Base-by-base conservation (phyloP, 768 basidiomycete species). In the Candolleomyces aberdarensis region DNA sequence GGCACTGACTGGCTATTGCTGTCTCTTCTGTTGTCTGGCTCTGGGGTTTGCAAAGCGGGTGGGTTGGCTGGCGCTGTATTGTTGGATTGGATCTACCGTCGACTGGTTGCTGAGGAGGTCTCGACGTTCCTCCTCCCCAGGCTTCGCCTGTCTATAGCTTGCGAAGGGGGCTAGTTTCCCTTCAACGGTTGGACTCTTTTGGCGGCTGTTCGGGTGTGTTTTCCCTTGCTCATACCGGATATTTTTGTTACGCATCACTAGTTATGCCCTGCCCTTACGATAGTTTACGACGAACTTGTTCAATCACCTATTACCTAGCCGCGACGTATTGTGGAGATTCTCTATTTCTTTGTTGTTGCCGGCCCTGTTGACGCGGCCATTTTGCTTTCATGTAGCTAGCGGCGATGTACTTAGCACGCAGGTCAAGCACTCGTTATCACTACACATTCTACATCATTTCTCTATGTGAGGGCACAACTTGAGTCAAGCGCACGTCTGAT, bases 311-410 rank as follows among this genome's bases (percentile, higher is more conserved):
- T 22, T 59, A 59, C 58, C 48, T 41, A 36, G 51, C 54, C 55
- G 60, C 60, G 60, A 61, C 60, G 22, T 59, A n/a, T 43, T 11
- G 55, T 57, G 60, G 60, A 61, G 56, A 61, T 57, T 49, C 31
- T 61, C 47, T 29, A 43, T 44, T 46, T 44, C 43, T 56, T 61
- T 19, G 59, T 49, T 61, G 60, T 61, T 61, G 59, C 49, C 56
- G 46, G 29, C 41, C 26, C 29, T 39, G 59, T 56, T 56, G 54
- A 56, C 54, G 40, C 54, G 54, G 54, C 54, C 52, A 41, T 31
- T 26, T 56, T 56, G 40, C 19, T 43, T 17, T 39, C 31, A 19
- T 56, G 36, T 56, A 56, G 54, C 40, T 31, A 36, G 36, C 36
- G 36, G 54, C 40, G 54, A 56, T 56, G 54, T 56, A 56, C 54